phyloP scores from a whole-genome alignment of 2,329 filamentous ascomycete species.

The Aspergillus sp. region DNA sequence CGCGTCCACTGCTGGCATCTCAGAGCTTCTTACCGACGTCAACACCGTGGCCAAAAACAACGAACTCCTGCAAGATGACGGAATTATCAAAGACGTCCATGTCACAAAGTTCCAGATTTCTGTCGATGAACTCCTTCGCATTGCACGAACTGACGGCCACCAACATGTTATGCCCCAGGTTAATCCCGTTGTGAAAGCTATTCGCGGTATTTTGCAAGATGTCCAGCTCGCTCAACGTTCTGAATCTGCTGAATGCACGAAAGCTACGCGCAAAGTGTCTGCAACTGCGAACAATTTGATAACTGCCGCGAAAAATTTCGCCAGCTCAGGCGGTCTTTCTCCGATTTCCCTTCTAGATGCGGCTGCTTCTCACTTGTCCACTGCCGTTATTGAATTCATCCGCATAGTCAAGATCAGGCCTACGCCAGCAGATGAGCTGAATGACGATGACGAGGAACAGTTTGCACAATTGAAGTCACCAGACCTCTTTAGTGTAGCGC shows the following conservation, averaged over 20 bases:
- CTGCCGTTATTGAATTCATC: slow-evolving; percentile 81
- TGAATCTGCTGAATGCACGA: slow-evolving; percentile 61
- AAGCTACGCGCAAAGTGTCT: slow-evolving; percentile 80
- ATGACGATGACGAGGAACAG: slow-evolving; percentile 69
- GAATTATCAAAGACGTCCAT: slow-evolving; percentile 84
- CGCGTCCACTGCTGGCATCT: slow-evolving; percentile 74
- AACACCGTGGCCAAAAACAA: slow-evolving; percentile 63
- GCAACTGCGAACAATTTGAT: slow-evolving; percentile 94
- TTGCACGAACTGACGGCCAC: slow-evolving; percentile 71
- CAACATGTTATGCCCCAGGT: slow-evolving; percentile 78
- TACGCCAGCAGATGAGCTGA: slow-evolving; percentile 73
- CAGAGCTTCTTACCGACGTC: slow-evolving; percentile 44
- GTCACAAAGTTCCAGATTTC: slow-evolving; percentile 94
- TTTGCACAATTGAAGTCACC: slow-evolving; percentile 64
- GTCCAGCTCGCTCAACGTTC: slow-evolving; percentile 61
- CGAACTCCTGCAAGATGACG: slow-evolving; percentile 69
- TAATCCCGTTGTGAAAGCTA: slow-evolving; percentile 79
- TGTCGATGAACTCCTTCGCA: slow-evolving; percentile 83
- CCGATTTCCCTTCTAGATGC: slow-evolving; percentile 93
- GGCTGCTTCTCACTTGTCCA: slow-evolving; percentile 84
- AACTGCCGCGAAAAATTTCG: slow-evolving; percentile 90
- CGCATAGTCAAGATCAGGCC: slow-evolving; percentile 78
- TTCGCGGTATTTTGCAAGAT: slow-evolving; percentile 81
- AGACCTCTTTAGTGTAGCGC: slow-evolving; percentile 64
- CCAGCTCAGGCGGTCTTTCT: slow-evolving; percentile 75